Percentiles rank a stretch among this genome's conserved stretches.
Evolutionary conservation across 2,329 filamentous ascomycete genomes (phyloP).

Genomic region (Nannizziopsis barbatae): DNA sequence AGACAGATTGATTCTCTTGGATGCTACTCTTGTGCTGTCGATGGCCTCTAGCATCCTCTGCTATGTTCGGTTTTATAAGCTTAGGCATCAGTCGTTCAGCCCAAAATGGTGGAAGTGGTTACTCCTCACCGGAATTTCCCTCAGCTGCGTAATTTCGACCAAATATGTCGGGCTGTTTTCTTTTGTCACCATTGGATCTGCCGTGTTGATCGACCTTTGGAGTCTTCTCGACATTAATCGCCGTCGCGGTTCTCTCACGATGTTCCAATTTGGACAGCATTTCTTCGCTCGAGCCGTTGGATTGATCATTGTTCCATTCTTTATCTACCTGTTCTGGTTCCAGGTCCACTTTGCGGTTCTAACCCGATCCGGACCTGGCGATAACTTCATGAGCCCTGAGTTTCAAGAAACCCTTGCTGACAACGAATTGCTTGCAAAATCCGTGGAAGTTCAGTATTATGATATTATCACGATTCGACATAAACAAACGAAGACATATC

Average conservation of each 20-base stretch:
- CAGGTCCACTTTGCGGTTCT: constrained; percentile 95
- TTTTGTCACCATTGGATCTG: constrained; percentile 91
- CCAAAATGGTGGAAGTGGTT: constrained; percentile 99
- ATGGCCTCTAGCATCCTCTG: constrained; percentile 90
- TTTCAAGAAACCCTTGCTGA: constrained; percentile 96
- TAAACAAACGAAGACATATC: constrained; percentile 93
- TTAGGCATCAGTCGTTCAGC: constrained; percentile 75
- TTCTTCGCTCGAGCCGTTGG: constrained; percentile 78
- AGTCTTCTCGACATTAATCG: constrained; percentile 83
- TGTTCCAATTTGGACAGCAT: constrained; percentile 76
- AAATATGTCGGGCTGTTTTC: constrained; percentile 97
- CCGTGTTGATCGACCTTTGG: constrained; percentile 91
- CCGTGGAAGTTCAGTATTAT: constrained; percentile 78
- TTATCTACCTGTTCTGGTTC: constrained; percentile 99
- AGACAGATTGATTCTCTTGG: constrained; percentile 85
- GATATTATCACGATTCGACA: constrained; percentile 79
- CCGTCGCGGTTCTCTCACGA: constrained; percentile 63
- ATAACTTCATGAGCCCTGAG: constrained; percentile 97
- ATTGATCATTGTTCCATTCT: constrained; percentile 80
- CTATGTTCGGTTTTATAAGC: constrained; percentile 97
- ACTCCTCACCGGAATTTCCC: constrained; percentile 79
- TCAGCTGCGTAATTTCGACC: constrained; percentile 96
- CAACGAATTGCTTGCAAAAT: constrained; percentile 81
- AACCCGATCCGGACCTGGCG: constrained; percentile 76
- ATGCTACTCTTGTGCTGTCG: constrained; percentile 85